Base-by-base conservation (phyloP, 169 alveolate genomes). In the Cryptosporidium viatorum region DNA sequence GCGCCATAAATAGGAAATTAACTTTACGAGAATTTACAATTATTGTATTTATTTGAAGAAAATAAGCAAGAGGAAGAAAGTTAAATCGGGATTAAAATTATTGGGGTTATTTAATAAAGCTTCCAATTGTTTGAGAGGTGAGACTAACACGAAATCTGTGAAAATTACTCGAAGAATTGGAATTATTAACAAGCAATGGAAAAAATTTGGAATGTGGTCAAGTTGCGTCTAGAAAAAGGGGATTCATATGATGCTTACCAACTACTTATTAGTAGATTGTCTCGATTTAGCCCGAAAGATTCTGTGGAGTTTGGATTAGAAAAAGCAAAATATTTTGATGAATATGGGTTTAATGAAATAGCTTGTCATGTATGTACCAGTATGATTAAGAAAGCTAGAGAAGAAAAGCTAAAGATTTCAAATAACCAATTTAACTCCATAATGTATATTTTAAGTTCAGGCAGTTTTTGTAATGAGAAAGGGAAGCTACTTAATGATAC, bases 181-280 rank as follows among this genome's bases (percentile, higher is more conserved):
- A 31, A 23, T 68, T 7, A 21, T 48, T 48, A 14, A 21, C 9
- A 21, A 70, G 35, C n/a, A 12, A 80, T 80, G 89, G 89, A 80
- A 7, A 60, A 41, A 48, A 65, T 65, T 37, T 80, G 89, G 89
- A 67, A 80, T 45, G 14, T 59, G 31, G 75, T 59, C 9, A 37
- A 43, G 33, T 16, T 67, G 8, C 65, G 65, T 37, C 74, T 80
- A n/a, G 74, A 80, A 26, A 80, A 65, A 23, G 89, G 89, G 18
- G 74, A 80, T 62, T 60, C 65, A 1, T 80, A 80, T 31, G 89
- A 80, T 60, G 89, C 89, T 18, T 80, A 60, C 37, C 80, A 80
- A 35, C 60, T 80, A 23, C 39, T 80, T 2, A 31, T 67, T 31
- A 80, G 74, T 16, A 59, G 74, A 31, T 9, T 80, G 14, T 80